A percentile compares a stretch with the other conserved stretches of the same genome.
Evolutionary conservation across 768 basidiomycete genomes (phyloP).

Genomic region (Termitomyces sp.): DNA sequence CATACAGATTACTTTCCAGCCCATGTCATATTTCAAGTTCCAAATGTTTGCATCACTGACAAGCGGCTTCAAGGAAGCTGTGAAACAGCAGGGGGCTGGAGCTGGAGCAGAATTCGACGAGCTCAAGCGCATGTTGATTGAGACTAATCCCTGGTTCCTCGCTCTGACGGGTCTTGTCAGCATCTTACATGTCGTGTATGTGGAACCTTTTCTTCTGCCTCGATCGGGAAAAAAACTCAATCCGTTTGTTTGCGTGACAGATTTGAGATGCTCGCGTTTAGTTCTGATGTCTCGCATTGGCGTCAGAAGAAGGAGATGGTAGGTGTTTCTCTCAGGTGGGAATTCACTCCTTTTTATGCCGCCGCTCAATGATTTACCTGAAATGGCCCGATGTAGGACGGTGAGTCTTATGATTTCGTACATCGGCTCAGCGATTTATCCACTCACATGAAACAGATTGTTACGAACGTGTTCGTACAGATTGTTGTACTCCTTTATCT

Average conservation of each 20-base stretch:
- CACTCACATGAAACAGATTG: slow-evolving; percentile 36
- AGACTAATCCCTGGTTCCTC: slow-evolving; percentile 87
- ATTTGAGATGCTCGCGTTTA: slow-evolving; percentile 96
- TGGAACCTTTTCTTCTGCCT: slow-evolving; percentile 11
- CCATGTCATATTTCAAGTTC: slow-evolving; percentile 85
- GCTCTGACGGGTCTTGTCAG: slow-evolving; percentile 81
- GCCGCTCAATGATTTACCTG: not conserved
- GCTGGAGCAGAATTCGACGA: slow-evolving; percentile 82
- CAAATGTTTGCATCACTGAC: slow-evolving; percentile 83
- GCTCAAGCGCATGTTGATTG: slow-evolving; percentile 88
- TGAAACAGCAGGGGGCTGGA: slow-evolving; percentile 63
- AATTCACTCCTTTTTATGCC: not conserved
- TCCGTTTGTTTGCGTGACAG: slow-evolving; percentile 28
- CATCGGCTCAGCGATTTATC: not conserved
- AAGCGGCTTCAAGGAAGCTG: slow-evolving; percentile 81
- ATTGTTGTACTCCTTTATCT: slow-evolving; percentile 87
- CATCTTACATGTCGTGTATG: slow-evolving; percentile 81
- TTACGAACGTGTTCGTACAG: slow-evolving; percentile 95
- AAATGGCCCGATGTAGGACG: slow-evolving; percentile 34
- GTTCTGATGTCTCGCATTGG: slow-evolving; percentile 94
- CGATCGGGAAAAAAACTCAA: slow-evolving; percentile 3
- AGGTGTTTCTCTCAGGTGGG: slow-evolving; percentile 88
- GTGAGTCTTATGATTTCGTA: slow-evolving; percentile 26
- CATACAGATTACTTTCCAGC: slow-evolving; percentile 76
- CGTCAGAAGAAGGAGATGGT: slow-evolving; percentile 90